Base-by-base conservation (phyloP, 2,329 filamentous ascomycete genomes). In the Periconia macrospinosa region DNA sequence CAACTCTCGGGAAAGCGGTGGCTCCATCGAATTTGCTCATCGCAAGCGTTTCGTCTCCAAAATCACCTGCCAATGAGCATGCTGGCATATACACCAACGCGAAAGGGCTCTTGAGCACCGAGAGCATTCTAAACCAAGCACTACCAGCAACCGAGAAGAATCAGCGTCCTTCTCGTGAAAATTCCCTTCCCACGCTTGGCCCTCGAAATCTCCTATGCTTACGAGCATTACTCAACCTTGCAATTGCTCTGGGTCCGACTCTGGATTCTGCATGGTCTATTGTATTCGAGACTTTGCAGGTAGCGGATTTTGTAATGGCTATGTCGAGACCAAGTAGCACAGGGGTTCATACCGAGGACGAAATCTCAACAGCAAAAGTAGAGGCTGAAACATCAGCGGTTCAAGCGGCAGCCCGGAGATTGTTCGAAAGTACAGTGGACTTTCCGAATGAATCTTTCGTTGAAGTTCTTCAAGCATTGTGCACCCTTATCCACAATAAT, bases 391-490 rank as follows among this genome's bases (percentile, higher is more conserved):
- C 96, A 27, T 85, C 89, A 55, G 91, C 94, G 30, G 93, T 97
- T 0, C 91, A 97, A 71, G 88, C 89, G 7, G 94, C 94, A 2
- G 91, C 92, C 1, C 86, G 86, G 1, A 86, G 94, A 57, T 80
- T 99, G 17, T 87, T 97, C 53, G 94, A 97, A 70, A 96, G 92
- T 73, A 97, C 92, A 0, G 81, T 89, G 15, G 92, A 97, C 62
- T 97, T 96, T 65, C 91, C 92, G 0, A 92, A 93, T 59, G 81
- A 86, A 15, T 81, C 91, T 0, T 97, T 97, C 63, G 78, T 88
- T 6, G 85, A 90, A 58, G 85, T 97, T 10, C 79, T 97, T 1
- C 78, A 81, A 50, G 88, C 92, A 0, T 81, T 96, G 3, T 92
- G 91, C 65, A 80, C 83, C 44, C 78, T 97, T 7, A 79, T 37